These are phyloP conservation scores for Fusarium ambrosium DNA, from an alignment of 2,329 filamentous ascomycete species.

Conservation along the genomic window DNA sequence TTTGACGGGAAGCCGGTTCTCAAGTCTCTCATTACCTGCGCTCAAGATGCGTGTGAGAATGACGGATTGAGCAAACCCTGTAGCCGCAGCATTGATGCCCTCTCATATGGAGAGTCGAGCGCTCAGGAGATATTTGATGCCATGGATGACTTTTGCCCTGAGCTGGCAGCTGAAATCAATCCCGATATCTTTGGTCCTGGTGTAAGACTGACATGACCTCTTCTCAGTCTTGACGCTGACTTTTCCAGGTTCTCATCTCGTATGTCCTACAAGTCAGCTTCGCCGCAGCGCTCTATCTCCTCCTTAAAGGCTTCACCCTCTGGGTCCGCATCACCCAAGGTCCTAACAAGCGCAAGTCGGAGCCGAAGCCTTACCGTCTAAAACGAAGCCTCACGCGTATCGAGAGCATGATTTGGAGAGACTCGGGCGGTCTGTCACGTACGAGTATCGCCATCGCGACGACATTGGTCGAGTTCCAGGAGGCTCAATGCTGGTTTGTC, in stretches of 20 bases:
- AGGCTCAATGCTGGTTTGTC: conserved; percentile 57
- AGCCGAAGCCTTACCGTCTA: conserved; percentile 40
- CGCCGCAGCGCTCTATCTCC: conserved; percentile 50
- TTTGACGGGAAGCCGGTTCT: conserved; percentile 52
- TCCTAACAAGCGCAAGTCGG: conserved; percentile 31
- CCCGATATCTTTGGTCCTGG: conserved; percentile 57
- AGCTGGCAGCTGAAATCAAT: conserved; percentile 54
- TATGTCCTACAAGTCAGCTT: conserved; percentile 56
- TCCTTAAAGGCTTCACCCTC: conserved; percentile 53
- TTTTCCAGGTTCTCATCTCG: conserved; percentile 53
- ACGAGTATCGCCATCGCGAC: conserved; percentile 57
- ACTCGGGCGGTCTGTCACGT: conserved; percentile 53
- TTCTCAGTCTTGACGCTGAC: background rate
- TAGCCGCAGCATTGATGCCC: conserved; percentile 44
- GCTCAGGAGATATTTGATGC: conserved; percentile 51
- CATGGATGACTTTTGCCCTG: conserved; percentile 54
- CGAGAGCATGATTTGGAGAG: conserved; percentile 55
- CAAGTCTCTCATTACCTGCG: conserved; percentile 51
- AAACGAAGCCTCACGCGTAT: conserved; percentile 53
- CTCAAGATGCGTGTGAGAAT: conserved; percentile 52
- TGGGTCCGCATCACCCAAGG: conserved; percentile 52
- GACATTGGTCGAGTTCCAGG: conserved; percentile 57
- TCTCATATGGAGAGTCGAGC: conserved; percentile 45
- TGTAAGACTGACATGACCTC: conserved; percentile 41
- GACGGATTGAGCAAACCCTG: conserved; percentile 52